Conservation (phyloP, 768 basidiomycete genomes). For the Termitomyces sp. region DNA sequence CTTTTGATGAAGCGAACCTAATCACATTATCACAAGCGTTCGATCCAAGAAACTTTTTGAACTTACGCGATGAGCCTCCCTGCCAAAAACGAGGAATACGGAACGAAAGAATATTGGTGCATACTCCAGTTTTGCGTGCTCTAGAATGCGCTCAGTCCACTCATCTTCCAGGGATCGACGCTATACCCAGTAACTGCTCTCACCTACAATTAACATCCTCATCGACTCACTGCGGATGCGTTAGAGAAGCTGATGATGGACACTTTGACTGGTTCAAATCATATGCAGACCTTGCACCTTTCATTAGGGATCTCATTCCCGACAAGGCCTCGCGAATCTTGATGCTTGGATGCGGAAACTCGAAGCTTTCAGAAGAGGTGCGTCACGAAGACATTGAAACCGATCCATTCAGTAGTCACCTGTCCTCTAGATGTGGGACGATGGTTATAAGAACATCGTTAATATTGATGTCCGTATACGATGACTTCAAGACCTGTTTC, state of each 20-base stretch:
- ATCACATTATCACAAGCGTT: too few relatives aligned
- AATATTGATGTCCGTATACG: constrained; percentile 65
- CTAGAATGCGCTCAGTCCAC: background rate
- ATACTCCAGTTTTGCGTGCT: constrained; percentile 13
- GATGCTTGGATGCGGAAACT: constrained; percentile 86
- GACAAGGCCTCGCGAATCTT: constrained; percentile 60
- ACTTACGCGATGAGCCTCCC: constrained; percentile 37
- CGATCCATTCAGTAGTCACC: background rate
- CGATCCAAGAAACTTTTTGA: background rate
- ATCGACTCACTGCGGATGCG: constrained; percentile 5
- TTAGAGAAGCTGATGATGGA: constrained; percentile 56
- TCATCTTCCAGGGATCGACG: constrained; percentile 55
- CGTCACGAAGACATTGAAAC: constrained; percentile 16
- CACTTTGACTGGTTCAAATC: constrained; percentile 89
- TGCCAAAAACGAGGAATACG: constrained; percentile 66
- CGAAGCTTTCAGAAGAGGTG: constrained; percentile 76
- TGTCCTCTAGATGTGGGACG: constrained; percentile 73
- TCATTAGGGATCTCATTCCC: constrained; percentile 63
- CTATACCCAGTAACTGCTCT: constrained; percentile 55
- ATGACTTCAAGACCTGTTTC: background rate
- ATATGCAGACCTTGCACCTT: constrained; percentile 65
- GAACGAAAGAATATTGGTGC: constrained; percentile 69
- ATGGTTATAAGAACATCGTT: constrained; percentile 77
- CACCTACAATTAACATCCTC: background rate
- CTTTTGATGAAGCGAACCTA: too few relatives aligned